Percentiles rank a stretch among this genome's conserved stretches.
Evolutionary conservation across 495 filamentous ascomycete genomes (phyloP).

Genomic region (Elaphomyces granulatus): DNA sequence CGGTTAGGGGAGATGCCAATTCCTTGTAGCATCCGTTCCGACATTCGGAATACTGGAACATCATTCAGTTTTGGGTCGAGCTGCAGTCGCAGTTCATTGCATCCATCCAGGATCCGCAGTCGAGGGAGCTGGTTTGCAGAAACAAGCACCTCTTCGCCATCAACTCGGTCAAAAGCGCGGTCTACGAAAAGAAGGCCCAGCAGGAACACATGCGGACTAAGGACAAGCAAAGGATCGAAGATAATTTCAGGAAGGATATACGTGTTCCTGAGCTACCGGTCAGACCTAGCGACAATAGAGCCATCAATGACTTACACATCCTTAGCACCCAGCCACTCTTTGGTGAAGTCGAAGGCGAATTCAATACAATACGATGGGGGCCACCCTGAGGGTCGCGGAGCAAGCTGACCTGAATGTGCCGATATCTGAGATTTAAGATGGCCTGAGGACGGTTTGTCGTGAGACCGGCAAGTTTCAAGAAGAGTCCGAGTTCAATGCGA

Average conservation of each 20-base stretch:
- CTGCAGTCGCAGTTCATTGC: conserved; percentile 1
- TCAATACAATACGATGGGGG: conserved; percentile 18
- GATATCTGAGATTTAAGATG: conserved; percentile 17
- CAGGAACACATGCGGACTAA: conserved; percentile 9
- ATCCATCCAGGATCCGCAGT: conserved; percentile 16
- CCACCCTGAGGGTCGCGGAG: conserved; percentile 18
- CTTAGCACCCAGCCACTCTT: conserved; percentile 18
- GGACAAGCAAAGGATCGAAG: conserved; percentile 16
- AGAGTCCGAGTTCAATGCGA: conserved; percentile 14
- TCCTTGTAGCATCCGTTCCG: conserved; percentile 16
- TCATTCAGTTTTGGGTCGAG: conserved; percentile 10
- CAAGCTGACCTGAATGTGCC: conserved; percentile 17
- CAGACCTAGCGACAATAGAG: conserved; percentile 3
- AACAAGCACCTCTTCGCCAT: conserved; percentile 18
- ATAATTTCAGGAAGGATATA: conserved; percentile 21
- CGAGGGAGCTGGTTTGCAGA: conserved; percentile 14
- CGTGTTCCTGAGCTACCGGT: conserved; percentile 13
- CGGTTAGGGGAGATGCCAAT: conserved; percentile 22
- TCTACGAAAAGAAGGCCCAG: conserved; percentile 2
- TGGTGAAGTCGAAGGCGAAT: conserved; percentile 24
- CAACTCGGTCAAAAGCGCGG: conserved; percentile 6
- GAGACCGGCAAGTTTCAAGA: conserved; percentile 16
- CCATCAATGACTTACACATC: conserved; percentile 9
- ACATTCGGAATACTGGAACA: conserved; percentile 12
- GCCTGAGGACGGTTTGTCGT: conserved; percentile 15